These are phyloP conservation scores for Neoboletus subvelutipes DNA, from an alignment of 768 basidiomycete genomes.

Conservation along the genomic window DNA sequence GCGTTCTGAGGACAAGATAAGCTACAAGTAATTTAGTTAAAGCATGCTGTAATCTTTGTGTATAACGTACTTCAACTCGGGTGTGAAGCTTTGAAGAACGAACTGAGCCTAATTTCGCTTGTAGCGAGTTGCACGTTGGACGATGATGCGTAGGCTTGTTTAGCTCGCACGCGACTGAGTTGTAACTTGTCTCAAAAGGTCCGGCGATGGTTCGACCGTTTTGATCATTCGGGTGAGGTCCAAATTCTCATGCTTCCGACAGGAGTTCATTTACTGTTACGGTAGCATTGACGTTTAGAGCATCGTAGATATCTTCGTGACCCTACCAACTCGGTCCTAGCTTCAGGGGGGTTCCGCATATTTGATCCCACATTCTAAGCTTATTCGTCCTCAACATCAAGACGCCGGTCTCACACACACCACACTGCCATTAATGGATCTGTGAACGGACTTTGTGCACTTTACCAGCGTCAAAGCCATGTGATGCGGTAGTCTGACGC, in stretches of 20 bases:
- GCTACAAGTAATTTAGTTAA: too few species aligned
- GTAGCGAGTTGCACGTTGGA: not conserved
- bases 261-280: not conserved
- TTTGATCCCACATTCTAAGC: not conserved
- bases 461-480: not conserved
- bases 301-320: not conserved
- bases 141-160: not conserved
- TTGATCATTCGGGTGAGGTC: not conserved
- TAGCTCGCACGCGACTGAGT: not conserved
- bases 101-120: not conserved
- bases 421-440: not conserved
- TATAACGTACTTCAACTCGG: too few species aligned
- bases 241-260: not conserved
- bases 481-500: not conserved
- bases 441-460: not conserved
- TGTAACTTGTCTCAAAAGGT: not conserved
- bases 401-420: too few species aligned
- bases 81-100: too few species aligned
- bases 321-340: not conserved
- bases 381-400: not conserved
- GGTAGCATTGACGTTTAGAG: not conserved
- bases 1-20: too few species aligned
- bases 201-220: not conserved
- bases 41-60: too few species aligned
- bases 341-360: not conserved